phyloP scores from a whole-genome alignment of 495 filamentous ascomycete genomes.

The Hypoxylon crocopeplum region DNA sequence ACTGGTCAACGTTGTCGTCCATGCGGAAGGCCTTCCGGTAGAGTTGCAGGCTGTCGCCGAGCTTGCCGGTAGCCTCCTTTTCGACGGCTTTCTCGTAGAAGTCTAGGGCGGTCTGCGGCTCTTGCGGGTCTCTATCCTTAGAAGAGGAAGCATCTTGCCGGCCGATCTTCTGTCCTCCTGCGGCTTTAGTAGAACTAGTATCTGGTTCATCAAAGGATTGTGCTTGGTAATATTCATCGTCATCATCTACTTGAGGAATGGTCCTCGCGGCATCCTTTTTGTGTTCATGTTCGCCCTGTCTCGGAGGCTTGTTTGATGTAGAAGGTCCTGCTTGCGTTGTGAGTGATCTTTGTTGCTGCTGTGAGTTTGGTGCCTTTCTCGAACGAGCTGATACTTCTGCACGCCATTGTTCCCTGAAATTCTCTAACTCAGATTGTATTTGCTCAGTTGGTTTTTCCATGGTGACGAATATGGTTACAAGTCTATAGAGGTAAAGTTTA shows the following conservation, averaged over 20 bases:
- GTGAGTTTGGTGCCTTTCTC: constrained; percentile 42
- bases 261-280: constrained; percentile 21
- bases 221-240: constrained; percentile 49
- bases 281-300: constrained; percentile 33
- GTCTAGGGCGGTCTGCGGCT: constrained; percentile 82
- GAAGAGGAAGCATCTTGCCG: constrained; percentile 14
- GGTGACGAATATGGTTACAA: too few relatives aligned
- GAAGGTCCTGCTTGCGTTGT: constrained; percentile 20
- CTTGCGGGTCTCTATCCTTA: constrained; percentile 37
- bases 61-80: constrained; percentile 79
- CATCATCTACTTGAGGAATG: constrained; percentile 39
- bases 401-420: constrained; percentile 82
- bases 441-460: constrained; percentile 38
- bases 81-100: constrained; percentile 94
- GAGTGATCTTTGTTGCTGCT: constrained; percentile 12
- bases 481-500: too few relatives aligned
- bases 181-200: constrained; percentile 2
- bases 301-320: constrained; percentile 34
- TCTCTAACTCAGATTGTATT: constrained; percentile 74
- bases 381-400: constrained; percentile 70
- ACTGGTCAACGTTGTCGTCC: constrained; percentile 81
- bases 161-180: constrained; percentile 21
- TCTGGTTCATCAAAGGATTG: constrained; percentile 48
- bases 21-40: constrained; percentile 93
- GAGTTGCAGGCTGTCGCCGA: constrained; percentile 87